Evolutionary conservation across 768 basidiomycete genomes (phyloP).

Genomic region (Glaciozyma antarctica): DNA sequence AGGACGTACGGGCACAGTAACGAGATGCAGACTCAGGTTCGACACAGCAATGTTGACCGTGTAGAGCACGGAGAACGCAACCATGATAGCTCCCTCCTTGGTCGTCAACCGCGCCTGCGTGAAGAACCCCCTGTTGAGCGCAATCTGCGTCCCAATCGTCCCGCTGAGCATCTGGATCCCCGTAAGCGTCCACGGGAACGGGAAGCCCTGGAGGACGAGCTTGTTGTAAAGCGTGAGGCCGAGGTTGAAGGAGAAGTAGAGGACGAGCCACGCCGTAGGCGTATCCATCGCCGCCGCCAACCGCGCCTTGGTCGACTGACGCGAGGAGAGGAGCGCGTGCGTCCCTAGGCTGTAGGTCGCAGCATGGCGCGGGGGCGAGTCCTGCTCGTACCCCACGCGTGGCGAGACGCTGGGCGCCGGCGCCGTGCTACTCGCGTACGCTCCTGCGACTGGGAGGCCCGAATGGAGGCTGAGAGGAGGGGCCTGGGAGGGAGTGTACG

Average conservation of each 20-base stretch:
- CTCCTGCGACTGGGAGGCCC: neutral
- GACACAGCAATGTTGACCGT: constrained; percentile 90
- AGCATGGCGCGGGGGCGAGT: neutral
- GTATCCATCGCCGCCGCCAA: neutral
- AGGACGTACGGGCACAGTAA: constrained; percentile 35
- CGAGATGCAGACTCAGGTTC: constrained; percentile 57
- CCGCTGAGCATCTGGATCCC: constrained; percentile 84
- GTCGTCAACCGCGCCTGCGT: constrained; percentile 49
- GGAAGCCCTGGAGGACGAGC: constrained; percentile 77
- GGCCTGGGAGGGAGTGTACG: no score
- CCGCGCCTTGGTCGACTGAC: neutral
- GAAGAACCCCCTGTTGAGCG: constrained; percentile 54
- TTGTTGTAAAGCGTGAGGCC: constrained; percentile 93
- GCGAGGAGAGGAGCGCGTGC: constrained; percentile 6
- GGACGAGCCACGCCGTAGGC: constrained; percentile 51
- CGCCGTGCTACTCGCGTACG: constrained; percentile 7
- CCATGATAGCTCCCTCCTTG: constrained; percentile 53
- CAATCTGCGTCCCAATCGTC: constrained; percentile 62
- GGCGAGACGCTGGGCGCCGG: neutral
- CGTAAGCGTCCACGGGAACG: constrained; percentile 91
- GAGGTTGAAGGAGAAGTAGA: constrained; percentile 88
- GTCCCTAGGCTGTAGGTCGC: constrained; percentile 4
- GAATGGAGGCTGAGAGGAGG: neutral
- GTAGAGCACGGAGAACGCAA: constrained; percentile 79
- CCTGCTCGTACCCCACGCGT: neutral